phyloP scores from a whole-genome alignment of 345 rosid species.

The Moricandia arvensis region DNA sequence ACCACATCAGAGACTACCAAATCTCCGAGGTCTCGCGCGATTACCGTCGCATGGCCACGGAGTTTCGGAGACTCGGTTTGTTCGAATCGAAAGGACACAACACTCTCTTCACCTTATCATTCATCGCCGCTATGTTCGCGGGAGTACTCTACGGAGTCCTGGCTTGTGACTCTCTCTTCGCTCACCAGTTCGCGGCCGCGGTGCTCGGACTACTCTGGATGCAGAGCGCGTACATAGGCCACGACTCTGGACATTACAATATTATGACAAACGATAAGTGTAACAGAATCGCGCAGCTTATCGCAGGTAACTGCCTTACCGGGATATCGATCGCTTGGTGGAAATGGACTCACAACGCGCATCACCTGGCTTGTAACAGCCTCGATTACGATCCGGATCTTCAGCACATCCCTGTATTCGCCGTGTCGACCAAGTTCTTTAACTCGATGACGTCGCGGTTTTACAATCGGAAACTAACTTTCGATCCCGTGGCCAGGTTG shows the following conservation, averaged over 20 bases:
- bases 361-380: slow-evolving; percentile 89
- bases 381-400: slow-evolving; percentile 96
- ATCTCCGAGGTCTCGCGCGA: slow-evolving; percentile 77
- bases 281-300: slow-evolving; percentile 63
- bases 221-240: slow-evolving; percentile 82
- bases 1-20: slow-evolving; percentile 53
- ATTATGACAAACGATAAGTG: slow-evolving; percentile 53
- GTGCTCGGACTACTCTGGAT: slow-evolving; percentile 81
- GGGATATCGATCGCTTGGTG: slow-evolving; percentile 99
- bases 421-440: slow-evolving; percentile 71
- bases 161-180: slow-evolving; percentile 47
- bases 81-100: slow-evolving; percentile 80
- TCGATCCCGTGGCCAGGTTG: slow-evolving; percentile 68
- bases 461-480: slow-evolving; percentile 60
- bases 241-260: slow-evolving; percentile 90
- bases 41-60: slow-evolving; percentile 59
- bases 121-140: slow-evolving; percentile 45
- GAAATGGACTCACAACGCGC: slow-evolving; percentile 99
- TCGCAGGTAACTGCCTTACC: slow-evolving; percentile 83
- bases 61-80: slow-evolving; percentile 64
- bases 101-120: slow-evolving; percentile 43
- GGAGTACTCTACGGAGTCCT: slow-evolving; percentile 66
- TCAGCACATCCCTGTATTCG: slow-evolving; percentile 91
- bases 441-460: slow-evolving; percentile 57
- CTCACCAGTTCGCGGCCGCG: slow-evolving; percentile 58